phyloP scores from a whole-genome alignment of 257 asterid species.

The Misopates orontium region DNA sequence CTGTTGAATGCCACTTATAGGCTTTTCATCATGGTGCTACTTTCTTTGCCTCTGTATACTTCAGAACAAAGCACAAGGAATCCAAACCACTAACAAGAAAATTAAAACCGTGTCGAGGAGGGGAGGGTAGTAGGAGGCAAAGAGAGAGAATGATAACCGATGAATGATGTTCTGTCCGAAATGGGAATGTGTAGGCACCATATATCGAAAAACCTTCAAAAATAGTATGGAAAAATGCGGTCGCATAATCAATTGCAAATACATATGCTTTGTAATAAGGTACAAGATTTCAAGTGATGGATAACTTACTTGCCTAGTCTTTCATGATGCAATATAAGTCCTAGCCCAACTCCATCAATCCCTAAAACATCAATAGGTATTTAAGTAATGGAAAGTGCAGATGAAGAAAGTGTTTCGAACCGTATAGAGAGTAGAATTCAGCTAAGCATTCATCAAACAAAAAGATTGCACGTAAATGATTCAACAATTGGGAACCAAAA shows the following conservation, averaged over 20 bases:
- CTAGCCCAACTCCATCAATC: constrained; percentile 70
- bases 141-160: constrained; percentile 47
- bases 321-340: constrained; percentile 58
- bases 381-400: neutral
- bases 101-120: neutral
- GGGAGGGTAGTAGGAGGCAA: neutral
- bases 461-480: too few species aligned
- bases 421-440: too few species aligned
- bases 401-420: too few species aligned
- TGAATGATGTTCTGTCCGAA: constrained; percentile 60
- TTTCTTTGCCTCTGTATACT: neutral
- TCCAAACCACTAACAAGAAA: too few species aligned
- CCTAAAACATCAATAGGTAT: constrained; percentile 35
- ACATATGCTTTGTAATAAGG: neutral
- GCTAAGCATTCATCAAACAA: too few species aligned
- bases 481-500: too few species aligned
- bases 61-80: neutral
- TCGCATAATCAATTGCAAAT: too few species aligned
- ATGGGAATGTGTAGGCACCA: constrained; percentile 93
- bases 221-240: neutral
- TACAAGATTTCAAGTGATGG: neutral
- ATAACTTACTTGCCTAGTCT: constrained; percentile 58
- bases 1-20: neutral
- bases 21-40: neutral
- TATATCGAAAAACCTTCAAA: constrained; percentile 64